phyloP scores from a whole-genome alignment of 2,329 filamentous ascomycete genomes.

The Colletotrichum siamense region DNA sequence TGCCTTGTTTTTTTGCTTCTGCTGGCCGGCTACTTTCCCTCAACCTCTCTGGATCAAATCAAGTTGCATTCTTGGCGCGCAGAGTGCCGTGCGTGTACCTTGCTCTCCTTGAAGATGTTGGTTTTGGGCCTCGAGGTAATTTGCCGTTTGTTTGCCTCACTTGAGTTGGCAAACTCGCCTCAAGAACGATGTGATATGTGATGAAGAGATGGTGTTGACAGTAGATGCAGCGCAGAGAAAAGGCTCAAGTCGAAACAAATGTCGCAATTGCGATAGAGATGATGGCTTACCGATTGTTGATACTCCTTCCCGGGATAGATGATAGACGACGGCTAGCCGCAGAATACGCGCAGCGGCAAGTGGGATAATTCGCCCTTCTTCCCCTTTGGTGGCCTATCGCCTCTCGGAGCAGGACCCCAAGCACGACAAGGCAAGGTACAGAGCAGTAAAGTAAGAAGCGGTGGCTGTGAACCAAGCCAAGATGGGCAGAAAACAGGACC shows the following conservation, averaged over 20 bases:
- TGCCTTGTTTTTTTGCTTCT: not conserved
- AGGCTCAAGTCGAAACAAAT: not conserved
- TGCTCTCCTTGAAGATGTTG: not conserved
- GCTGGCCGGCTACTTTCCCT: not conserved
- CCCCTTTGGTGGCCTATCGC: constrained; percentile 16
- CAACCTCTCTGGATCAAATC: not conserved
- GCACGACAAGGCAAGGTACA: constrained; percentile 16
- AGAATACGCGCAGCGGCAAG: constrained; percentile 10
- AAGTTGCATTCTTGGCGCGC: not conserved
- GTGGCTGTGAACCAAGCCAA: constrained; percentile 19
- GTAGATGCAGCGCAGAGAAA: not conserved
- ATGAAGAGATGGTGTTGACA: not conserved
- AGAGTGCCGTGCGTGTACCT: not conserved
- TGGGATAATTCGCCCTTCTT: constrained; percentile 9
- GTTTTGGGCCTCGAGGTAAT: not conserved
- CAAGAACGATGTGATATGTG: constrained; percentile 1
- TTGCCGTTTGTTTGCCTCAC: constrained; percentile 9
- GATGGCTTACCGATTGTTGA: constrained; percentile 7
- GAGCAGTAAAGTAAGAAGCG: not conserved
- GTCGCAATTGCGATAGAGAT: constrained; percentile 4
- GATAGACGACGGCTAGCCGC: constrained; percentile 9
- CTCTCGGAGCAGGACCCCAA: constrained; percentile 11
- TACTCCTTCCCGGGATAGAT: not conserved
- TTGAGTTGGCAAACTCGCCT: not conserved
- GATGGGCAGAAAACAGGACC: constrained; percentile 1